Evolutionary conservation across 805 yeast species (phyloP), one percentile per base, ranked within the genome.

Genomic region (Metschnikowia vanudenii): DNA sequence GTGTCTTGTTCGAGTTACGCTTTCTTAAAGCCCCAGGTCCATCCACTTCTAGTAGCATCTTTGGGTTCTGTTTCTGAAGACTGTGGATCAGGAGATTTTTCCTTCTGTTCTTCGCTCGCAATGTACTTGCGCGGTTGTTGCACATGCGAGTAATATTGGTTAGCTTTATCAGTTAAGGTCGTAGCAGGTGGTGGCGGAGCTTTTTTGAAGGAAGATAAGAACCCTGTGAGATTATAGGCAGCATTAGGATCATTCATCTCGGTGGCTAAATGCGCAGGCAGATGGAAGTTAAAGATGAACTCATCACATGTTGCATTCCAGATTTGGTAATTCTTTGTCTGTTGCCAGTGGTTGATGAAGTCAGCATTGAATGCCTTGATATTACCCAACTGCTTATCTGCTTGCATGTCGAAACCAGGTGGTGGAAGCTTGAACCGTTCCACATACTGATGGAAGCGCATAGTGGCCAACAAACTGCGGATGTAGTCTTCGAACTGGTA

Each of bases 401-500:
- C 37, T 17, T 22, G 43, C 1, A 38, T 29, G 22, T 54, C 56
- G 39, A 73, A 73, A 0, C 78, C 78, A 0, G 78, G 76, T 1
- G 78, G 78, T n/a, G 59, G 60, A 41, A 55, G 63, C 14, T 56
- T 45, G 47, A 69, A 73, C 40, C 64, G 58, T 4, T 65, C 68
- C 10, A 78, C 55, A 57, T 84, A 88, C 41, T 75, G 80, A 53
- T 78, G 78, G 56, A 83, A 86, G 63, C 95, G 85, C 18, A 79
- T 81, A 20, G 87, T 75, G 0, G 96, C 74, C 19, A 92, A 62
- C 52, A 94, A 63, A 10, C 95, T 88, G 48, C 85, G 76, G 20
- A 91, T 65, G 60, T 94, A 94, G 58, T 91, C 97, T 60, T 94
- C 99, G 64, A 92, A 91, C 57, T 83, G 89, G 67, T 82, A 78